Evolutionary conservation across 768 basidiomycete species (phyloP).

Genomic region (Thelephora ganbajun): DNA sequence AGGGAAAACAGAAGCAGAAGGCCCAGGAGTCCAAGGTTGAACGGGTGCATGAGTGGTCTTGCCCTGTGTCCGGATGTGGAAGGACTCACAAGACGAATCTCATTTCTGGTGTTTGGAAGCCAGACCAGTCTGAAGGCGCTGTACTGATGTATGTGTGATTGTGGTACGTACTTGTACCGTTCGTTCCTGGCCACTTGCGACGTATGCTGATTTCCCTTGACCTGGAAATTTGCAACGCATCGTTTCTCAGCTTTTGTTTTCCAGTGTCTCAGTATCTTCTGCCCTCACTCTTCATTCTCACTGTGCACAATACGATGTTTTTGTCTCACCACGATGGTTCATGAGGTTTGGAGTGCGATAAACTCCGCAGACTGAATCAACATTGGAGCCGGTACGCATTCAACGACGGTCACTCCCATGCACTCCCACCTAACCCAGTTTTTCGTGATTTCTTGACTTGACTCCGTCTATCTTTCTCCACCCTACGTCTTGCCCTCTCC

Average conservation of each 20-base stretch:
- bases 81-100: constrained; percentile 41
- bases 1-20: constrained; percentile 20
- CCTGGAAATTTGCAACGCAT: background rate
- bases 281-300: background rate
- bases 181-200: background rate
- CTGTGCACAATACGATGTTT: background rate
- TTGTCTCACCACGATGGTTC: background rate
- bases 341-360: background rate
- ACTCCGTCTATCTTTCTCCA: constrained; percentile 40
- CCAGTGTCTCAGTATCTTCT: background rate
- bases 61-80: constrained; percentile 49
- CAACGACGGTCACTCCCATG: background rate
- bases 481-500: constrained; percentile 31
- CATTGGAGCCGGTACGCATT: background rate
- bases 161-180: background rate
- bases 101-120: constrained; percentile 44
- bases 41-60: constrained; percentile 43
- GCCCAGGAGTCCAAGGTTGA: constrained; percentile 21
- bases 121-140: constrained; percentile 32
- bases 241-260: background rate
- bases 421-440: constrained; percentile 10
- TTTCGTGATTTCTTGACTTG: constrained; percentile 27
- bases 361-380: background rate
- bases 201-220: background rate
- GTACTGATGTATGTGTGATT: constrained; percentile 26